Evolutionary conservation across 176 grass and related monocot species (phyloP), one percentile per base, ranked within the genome.

Genomic region (Microstegium vimineum): DNA sequence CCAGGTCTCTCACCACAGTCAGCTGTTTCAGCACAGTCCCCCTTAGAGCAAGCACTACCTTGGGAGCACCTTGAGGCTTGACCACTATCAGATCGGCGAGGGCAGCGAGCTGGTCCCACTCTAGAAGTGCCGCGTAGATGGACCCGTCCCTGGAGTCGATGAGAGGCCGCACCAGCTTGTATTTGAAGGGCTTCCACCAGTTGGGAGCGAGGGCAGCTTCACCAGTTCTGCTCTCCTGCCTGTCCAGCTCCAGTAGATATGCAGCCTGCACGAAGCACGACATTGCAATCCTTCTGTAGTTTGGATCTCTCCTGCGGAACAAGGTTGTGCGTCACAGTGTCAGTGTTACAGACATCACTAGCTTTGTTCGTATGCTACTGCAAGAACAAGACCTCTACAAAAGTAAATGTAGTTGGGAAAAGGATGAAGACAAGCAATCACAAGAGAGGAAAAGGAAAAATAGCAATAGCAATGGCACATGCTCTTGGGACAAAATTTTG

Each of bases 131-230:
- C 1, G 90, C 94, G 1, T 94, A 97, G 70, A 94, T 92, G 27
- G 94, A 97, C 1, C 85, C 87, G 25, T 97, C 94, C 65, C 94
- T 90, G 20, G 90, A 73, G 15, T 97, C 94, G 6, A 90, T 77
- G 5, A 97, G 87, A 22, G 76, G 72, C 31, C 68, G 78, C 52
- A 79, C 54, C 59, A 94, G 77, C 90, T 94, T 97, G 38, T 92
- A 97, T 45, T 92, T 94, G 84, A 92, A 97, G 23, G 90, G 92
- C 70, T 90, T 97, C 91, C 94, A 94, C 94, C 92, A 97, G 73
- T 86, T 94, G 18, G 92, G 83, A 65, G 94, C 92, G 34, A 97
- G 81, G 10, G 85, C 91, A 8, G 73, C 66, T 22, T 75, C 75
- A 23, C 73, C 87, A 0, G 42, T 85, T 73, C 84, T 88, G 17